A percentile compares a stretch with the other conserved stretches of the same genome.
These are phyloP conservation scores for Claviceps pazoutovae DNA, from an alignment of 2,329 filamentous ascomycete species.

Conservation along the genomic window DNA sequence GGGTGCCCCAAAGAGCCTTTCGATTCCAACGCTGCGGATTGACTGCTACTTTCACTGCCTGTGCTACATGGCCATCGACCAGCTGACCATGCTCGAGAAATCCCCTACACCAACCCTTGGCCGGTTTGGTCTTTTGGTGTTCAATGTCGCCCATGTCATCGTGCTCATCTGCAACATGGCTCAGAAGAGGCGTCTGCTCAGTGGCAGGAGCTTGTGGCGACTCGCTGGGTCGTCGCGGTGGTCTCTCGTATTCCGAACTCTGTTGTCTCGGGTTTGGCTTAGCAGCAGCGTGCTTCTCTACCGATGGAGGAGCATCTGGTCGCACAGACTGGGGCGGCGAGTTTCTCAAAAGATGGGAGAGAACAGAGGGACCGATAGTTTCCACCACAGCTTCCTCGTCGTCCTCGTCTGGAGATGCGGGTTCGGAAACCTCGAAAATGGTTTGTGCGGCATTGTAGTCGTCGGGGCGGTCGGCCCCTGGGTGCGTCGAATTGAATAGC, in stretches of 20 bases:
- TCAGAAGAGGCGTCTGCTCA: slow-evolving; percentile 36
- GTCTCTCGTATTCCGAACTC: slow-evolving; percentile 1
- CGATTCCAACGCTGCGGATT: slow-evolving; percentile 62
- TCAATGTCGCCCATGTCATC: slow-evolving; percentile 31
- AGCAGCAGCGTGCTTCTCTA: background rate
- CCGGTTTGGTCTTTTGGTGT: slow-evolving; percentile 28
- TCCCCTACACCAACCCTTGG: slow-evolving; percentile 21
- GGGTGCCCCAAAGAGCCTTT: slow-evolving; percentile 47
- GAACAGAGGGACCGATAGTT: slow-evolving; percentile 24
- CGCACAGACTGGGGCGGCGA: slow-evolving; percentile 29
- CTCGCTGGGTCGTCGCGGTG: slow-evolving; percentile 5
- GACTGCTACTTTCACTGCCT: slow-evolving; percentile 23
- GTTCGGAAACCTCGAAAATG: slow-evolving; percentile 48
- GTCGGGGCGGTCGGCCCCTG: slow-evolving; percentile 10
- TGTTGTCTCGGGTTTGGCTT: slow-evolving; percentile 2
- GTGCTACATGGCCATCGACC: slow-evolving; percentile 17
- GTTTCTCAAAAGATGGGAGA: slow-evolving; percentile 35
- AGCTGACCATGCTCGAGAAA: slow-evolving; percentile 18
- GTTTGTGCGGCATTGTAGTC: slow-evolving; percentile 27
- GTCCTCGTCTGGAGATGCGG: slow-evolving; percentile 14
- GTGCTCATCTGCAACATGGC: slow-evolving; percentile 17
- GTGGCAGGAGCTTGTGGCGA: slow-evolving; percentile 10
- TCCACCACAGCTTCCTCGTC: slow-evolving; percentile 8
- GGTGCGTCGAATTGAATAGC: slow-evolving; percentile 11
- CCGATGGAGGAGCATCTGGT: slow-evolving; percentile 5